Conservation (phyloP, 2,329 filamentous ascomycete species). For the Botryosphaeria dothidea region DNA sequence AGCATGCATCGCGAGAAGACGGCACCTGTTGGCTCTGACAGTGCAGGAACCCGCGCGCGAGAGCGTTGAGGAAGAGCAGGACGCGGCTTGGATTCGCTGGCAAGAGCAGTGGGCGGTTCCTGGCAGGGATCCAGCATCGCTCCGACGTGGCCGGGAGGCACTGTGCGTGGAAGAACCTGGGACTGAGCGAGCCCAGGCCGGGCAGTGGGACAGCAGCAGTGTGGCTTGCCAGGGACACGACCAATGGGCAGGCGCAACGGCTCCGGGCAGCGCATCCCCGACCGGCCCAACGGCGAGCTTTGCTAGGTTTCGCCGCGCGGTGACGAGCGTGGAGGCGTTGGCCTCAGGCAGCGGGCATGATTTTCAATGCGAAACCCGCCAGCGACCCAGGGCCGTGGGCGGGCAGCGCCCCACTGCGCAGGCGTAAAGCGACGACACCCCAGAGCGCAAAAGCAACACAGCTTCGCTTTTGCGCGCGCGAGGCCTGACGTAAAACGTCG, state of each 20-base stretch:
- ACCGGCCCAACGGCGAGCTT: constrained; percentile 10
- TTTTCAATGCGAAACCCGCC: constrained; percentile 19
- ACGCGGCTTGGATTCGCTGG: constrained; percentile 6
- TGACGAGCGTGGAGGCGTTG: neutral
- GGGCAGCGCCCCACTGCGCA: neutral
- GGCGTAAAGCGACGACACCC: neutral
- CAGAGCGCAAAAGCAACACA: neutral
- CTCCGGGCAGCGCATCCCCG: constrained; percentile 5
- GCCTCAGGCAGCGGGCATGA: neutral
- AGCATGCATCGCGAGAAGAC: constrained; percentile 12
- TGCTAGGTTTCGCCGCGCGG: constrained; percentile 5
- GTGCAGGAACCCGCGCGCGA: constrained; percentile 11
- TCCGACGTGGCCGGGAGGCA: constrained; percentile 5
- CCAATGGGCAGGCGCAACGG: constrained; percentile 7
- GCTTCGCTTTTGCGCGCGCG: neutral
- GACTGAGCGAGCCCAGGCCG: neutral
- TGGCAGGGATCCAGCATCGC: constrained; percentile 10
- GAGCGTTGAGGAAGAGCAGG: constrained; percentile 1
- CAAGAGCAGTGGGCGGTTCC: neutral
- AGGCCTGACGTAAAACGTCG: constrained; percentile 15
- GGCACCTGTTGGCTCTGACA: constrained; percentile 4
- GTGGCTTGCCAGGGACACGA: constrained; percentile 8
- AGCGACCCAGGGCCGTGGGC: constrained; percentile 7
- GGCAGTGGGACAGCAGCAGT: neutral
- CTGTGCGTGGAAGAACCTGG: constrained; percentile 11